Evolutionary conservation across 371 early-diverging fungal genomes (phyloP).

Genomic region (Apophysomyces ossiformis): DNA sequence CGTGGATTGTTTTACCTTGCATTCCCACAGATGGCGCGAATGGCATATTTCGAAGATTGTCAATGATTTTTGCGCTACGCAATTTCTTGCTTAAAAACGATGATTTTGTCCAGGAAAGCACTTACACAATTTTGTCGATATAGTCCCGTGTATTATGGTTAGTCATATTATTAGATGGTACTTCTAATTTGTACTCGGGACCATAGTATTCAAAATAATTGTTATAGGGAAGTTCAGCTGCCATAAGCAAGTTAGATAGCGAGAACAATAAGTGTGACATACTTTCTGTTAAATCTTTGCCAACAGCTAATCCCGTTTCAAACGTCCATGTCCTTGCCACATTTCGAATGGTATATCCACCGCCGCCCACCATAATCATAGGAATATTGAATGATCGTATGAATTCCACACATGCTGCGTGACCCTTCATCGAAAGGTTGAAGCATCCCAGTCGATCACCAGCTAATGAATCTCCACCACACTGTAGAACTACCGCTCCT

Average conservation of each 20-base stretch:
- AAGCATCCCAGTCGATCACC: constrained; percentile 99
- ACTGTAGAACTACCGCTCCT: constrained; percentile 95
- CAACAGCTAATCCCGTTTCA: constrained; percentile 91
- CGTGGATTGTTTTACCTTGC: constrained; percentile 47
- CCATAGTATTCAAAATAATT: constrained; percentile 96
- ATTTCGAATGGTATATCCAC: constrained; percentile 97
- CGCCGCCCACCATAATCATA: constrained; percentile 94
- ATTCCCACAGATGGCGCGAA: constrained; percentile 97
- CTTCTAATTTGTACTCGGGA: constrained; percentile 93
- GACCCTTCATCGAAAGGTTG: constrained; percentile 88
- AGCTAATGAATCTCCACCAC: constrained; percentile 97
- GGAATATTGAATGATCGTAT: constrained; percentile 90
- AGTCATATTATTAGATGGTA: constrained; percentile 95
- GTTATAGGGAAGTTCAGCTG: constrained; percentile 86
- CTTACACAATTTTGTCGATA: constrained; percentile 84
- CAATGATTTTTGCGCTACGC: constrained; percentile 74
- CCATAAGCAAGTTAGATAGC: not conserved
- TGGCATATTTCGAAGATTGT: constrained; percentile 86
- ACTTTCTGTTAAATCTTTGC: constrained; percentile 51
- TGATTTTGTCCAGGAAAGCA: not conserved
- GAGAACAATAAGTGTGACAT: not conserved
- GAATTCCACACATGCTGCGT: constrained; percentile 89
- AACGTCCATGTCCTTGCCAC: constrained; percentile 96
- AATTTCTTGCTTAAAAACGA: not conserved
- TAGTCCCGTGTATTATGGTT: constrained; percentile 93